These are phyloP conservation scores for Suillus ampliporus DNA, from an alignment of 768 basidiomycete genomes.

Conservation along the genomic window DNA sequence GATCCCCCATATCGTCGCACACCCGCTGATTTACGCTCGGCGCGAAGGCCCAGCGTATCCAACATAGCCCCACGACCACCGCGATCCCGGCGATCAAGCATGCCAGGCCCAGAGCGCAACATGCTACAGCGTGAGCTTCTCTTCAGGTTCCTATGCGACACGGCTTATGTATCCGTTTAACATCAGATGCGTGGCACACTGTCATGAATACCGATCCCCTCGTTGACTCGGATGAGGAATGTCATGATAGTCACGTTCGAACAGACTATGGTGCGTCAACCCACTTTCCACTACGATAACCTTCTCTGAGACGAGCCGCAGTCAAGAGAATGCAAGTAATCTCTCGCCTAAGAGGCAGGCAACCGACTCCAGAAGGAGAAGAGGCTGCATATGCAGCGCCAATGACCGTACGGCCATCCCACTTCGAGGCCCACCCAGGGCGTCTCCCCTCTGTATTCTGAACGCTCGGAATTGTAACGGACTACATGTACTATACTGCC, in stretches of 20 bases:
- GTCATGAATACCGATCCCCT: slow-evolving; percentile 73
- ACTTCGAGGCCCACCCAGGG: neutral
- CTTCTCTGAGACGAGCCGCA: slow-evolving; percentile 31
- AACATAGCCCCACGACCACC: slow-evolving; percentile 29
- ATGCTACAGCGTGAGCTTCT: slow-evolving; percentile 69
- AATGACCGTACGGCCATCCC: slow-evolving; percentile 7
- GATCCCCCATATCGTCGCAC: slow-evolving; percentile 29
- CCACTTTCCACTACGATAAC: neutral
- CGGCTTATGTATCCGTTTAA: slow-evolving; percentile 4
- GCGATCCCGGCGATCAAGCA: slow-evolving; percentile 30
- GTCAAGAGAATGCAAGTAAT: slow-evolving; percentile 68
- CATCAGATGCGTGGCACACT: slow-evolving; percentile 74
- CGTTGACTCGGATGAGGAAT: slow-evolving; percentile 76
- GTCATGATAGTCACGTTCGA: slow-evolving; percentile 64
- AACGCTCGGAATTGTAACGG: neutral
- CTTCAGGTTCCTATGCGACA: slow-evolving; percentile 2
- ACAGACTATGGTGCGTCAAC: slow-evolving; percentile 64
- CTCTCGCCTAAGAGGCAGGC: slow-evolving; percentile 58
- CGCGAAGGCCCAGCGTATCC: slow-evolving; percentile 27
- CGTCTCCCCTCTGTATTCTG: slow-evolving; percentile 11
- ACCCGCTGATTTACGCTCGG: slow-evolving; percentile 31
- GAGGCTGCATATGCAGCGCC: slow-evolving; percentile 11
- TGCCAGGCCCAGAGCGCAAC: slow-evolving; percentile 45
- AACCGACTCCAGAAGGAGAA: slow-evolving; percentile 60
- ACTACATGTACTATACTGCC: neutral